These are phyloP conservation scores for Fusarium pilosicola DNA, from an alignment of 2,329 filamentous ascomycete genomes.

Conservation along the genomic window DNA sequence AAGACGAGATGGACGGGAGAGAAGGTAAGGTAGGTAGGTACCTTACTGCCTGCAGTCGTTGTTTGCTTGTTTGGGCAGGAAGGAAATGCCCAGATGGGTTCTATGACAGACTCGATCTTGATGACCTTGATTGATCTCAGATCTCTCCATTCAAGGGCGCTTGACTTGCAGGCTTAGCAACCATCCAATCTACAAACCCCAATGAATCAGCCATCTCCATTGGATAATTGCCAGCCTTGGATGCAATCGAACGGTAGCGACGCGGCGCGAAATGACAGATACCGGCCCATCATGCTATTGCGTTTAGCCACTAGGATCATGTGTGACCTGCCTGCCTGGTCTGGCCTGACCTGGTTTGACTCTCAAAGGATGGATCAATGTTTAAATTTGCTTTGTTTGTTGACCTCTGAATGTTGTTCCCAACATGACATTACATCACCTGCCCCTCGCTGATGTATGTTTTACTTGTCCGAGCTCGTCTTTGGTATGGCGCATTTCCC, in stretches of 20 bases:
- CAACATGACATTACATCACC: slow-evolving; percentile 29
- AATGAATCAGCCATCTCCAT: not conserved
- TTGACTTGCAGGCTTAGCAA: slow-evolving; percentile 2
- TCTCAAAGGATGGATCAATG: not conserved
- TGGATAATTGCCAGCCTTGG: not conserved
- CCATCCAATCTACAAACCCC: not conserved
- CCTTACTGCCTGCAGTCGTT: not conserved
- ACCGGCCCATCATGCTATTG: not conserved
- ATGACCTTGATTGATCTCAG: slow-evolving; percentile 14
- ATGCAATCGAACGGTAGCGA: not conserved
- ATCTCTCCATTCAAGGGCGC: slow-evolving; percentile 3
- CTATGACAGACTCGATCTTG: slow-evolving; percentile 11
- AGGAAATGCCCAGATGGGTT: not conserved
- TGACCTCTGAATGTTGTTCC: slow-evolving; percentile 2
- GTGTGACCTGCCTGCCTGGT: not conserved
- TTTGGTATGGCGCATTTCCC: not conserved
- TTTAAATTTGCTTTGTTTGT: slow-evolving; percentile 23
- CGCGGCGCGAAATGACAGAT: not conserved
- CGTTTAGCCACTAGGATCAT: not conserved
- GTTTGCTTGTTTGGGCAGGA: not conserved
- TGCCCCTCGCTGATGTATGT: slow-evolving; percentile 10
- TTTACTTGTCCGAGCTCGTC: slow-evolving; percentile 11
- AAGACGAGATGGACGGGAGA: not conserved
- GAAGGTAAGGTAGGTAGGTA: not conserved
- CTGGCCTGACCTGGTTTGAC: not conserved